Conservation (phyloP, 78 protist genomes). For the Cavenderia fasciculata region DNA sequence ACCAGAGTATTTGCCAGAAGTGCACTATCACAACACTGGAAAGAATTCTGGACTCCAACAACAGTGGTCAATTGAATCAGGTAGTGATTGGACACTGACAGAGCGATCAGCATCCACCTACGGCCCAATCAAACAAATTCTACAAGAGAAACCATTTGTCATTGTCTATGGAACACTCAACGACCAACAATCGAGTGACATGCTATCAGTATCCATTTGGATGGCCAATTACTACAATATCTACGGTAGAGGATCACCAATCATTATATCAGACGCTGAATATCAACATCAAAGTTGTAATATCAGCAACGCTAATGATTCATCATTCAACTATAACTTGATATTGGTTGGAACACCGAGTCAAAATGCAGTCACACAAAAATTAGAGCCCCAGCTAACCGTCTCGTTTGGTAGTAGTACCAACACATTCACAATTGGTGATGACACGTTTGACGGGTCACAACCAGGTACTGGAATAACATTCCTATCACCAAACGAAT, state of each 20-base stretch:
- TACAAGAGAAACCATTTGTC: conserved; percentile 49
- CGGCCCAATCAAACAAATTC: conserved; percentile 47
- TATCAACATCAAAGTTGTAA: background rate
- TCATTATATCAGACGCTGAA: conserved; percentile 10
- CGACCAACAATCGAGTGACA: background rate
- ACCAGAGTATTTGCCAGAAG: background rate
- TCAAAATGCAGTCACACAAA: background rate
- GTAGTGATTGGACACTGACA: background rate
- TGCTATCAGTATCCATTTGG: background rate
- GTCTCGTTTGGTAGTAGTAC: background rate
- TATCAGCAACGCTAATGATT: too few species aligned
- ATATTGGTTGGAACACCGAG: background rate
- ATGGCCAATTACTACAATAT: conserved; percentile 30
- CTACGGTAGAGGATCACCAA: conserved; percentile 39
- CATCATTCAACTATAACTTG: background rate
- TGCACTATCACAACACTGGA: background rate
- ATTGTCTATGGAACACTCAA: conserved; percentile 17
- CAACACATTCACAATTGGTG: background rate
- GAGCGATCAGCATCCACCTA: conserved; percentile 40
- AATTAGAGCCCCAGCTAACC: conserved; percentile 7
- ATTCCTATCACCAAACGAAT: conserved; percentile 46
- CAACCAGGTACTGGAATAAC: conserved; percentile 4
- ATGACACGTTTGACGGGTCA: background rate
- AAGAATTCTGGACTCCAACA: too few species aligned
- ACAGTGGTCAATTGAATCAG: too few species aligned